A percentile compares a stretch with the other conserved stretches of the same genome.
phyloP scores from a whole-genome alignment of 2,329 filamentous ascomycete genomes.

The Truncatella angustata region DNA sequence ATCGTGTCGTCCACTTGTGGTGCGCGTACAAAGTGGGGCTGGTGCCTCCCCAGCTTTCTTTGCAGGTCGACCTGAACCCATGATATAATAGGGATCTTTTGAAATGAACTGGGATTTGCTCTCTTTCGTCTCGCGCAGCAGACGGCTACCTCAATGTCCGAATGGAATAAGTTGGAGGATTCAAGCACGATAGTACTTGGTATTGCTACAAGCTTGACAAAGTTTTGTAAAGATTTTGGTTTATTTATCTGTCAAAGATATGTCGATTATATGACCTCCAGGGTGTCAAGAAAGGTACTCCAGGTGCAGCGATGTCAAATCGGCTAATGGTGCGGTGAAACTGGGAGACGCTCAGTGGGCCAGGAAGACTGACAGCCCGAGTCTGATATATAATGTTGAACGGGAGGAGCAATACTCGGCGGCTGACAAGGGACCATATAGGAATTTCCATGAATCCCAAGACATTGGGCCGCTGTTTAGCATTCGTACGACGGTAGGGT shows the following conservation, averaged over 20 bases:
- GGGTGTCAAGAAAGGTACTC: constrained; percentile 21
- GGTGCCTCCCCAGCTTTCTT: constrained; percentile 11
- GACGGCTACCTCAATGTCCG: neutral
- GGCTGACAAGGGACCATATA: constrained; percentile 1
- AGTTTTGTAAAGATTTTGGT: neutral
- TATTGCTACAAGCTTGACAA: neutral
- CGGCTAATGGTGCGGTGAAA: constrained; percentile 8
- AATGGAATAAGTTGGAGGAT: neutral
- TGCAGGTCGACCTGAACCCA: constrained; percentile 19
- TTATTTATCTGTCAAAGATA: constrained; percentile 1
- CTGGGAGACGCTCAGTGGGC: constrained; percentile 10
- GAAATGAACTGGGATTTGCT: neutral
- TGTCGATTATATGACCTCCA: constrained; percentile 23
- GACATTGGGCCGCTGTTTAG: constrained; percentile 12
- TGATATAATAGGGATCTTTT: constrained; percentile 7
- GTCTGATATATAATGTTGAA: constrained; percentile 1
- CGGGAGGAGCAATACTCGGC: too few species aligned
- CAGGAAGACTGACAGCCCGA: constrained; percentile 2
- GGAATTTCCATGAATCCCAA: neutral
- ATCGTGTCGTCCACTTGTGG: constrained; percentile 19
- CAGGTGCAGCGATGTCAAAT: constrained; percentile 20
- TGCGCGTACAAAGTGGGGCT: constrained; percentile 13
- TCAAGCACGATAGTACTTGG: constrained; percentile 14
- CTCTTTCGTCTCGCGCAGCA: too few species aligned
- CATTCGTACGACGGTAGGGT: constrained; percentile 16